These are phyloP conservation scores for Udeniomyces megalosporus DNA, from an alignment of 768 basidiomycete species.

Conservation along the genomic window DNA sequence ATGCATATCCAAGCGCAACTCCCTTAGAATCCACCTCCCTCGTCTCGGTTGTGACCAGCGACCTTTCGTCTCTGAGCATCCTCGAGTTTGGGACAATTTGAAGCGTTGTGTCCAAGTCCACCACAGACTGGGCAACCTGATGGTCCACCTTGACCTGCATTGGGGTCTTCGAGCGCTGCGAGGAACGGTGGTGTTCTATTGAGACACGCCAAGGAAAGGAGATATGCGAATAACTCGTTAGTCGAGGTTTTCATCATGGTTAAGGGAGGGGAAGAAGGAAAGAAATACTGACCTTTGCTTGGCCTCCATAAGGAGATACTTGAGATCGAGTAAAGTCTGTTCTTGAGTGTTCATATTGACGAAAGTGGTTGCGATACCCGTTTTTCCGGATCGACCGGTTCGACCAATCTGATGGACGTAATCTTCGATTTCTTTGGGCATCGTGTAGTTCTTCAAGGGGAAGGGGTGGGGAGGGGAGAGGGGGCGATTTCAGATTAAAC, in stretches of 20 bases:
- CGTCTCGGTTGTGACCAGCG: slow-evolving; percentile 61
- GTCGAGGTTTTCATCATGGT: background rate
- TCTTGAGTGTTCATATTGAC: slow-evolving; percentile 96
- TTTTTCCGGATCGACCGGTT: slow-evolving; percentile 93
- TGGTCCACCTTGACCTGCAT: slow-evolving; percentile 59
- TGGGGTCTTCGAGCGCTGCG: slow-evolving; percentile 73
- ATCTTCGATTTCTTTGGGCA: slow-evolving; percentile 99
- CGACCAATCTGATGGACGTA: slow-evolving; percentile 99
- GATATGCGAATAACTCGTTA: background rate
- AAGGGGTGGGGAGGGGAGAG: background rate
- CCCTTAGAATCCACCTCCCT: slow-evolving; percentile 43
- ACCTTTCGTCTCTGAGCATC: slow-evolving; percentile 79
- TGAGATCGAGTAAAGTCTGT: slow-evolving; percentile 88
- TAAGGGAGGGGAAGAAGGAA: background rate
- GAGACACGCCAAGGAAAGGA: background rate
- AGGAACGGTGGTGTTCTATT: slow-evolving; percentile 84
- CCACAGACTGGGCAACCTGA: slow-evolving; percentile 91
- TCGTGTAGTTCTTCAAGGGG: slow-evolving; percentile 64
- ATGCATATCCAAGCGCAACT: too few species aligned
- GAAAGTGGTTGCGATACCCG: slow-evolving; percentile 96
- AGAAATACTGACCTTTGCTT: slow-evolving; percentile 67
- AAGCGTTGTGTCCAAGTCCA: slow-evolving; percentile 83
- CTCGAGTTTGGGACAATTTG: slow-evolving; percentile 91
- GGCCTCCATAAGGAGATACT: slow-evolving; percentile 90
- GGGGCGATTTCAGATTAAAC: too few species aligned